These are phyloP conservation scores for Ascochyta pisi DNA, from an alignment of 2,329 filamentous ascomycete genomes.

Conservation along the genomic window DNA sequence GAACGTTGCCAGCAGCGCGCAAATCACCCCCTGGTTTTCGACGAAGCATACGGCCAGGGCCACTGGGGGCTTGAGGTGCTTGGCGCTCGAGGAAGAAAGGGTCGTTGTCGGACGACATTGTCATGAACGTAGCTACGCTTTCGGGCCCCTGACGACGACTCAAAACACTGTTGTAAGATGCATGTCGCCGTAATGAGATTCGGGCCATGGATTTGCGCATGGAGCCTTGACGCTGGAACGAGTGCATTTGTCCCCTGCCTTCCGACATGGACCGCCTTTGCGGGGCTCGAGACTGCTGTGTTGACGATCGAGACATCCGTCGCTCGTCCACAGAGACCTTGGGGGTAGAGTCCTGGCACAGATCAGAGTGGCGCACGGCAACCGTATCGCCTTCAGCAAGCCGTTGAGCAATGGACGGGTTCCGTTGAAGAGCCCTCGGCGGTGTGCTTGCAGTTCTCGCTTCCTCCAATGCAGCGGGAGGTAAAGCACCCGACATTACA, in stretches of 20 bases:
- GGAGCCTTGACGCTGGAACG: constrained; percentile 44
- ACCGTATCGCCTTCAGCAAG: constrained; percentile 19
- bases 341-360: constrained; percentile 25
- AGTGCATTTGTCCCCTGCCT: constrained; percentile 42
- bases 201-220: constrained; percentile 35
- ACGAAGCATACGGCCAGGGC: constrained; percentile 51
- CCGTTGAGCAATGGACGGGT: constrained; percentile 28
- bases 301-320: constrained; percentile 27
- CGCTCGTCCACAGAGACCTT: constrained; percentile 21
- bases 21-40: constrained; percentile 58
- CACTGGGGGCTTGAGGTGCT: constrained; percentile 27
- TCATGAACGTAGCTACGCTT: constrained; percentile 65
- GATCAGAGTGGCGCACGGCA: constrained; percentile 27
- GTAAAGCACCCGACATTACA: constrained; percentile 61
- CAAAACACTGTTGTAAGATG: constrained; percentile 66
- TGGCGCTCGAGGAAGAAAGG: constrained; percentile 49
- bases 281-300: constrained; percentile 26
- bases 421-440: constrained; percentile 15
- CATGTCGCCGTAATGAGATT: constrained; percentile 60
- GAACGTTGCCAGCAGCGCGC: constrained; percentile 54
- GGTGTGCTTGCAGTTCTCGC: constrained; percentile 2
- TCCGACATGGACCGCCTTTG: constrained; percentile 42
- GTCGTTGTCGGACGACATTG: constrained; percentile 52
- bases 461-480: constrained; percentile 20
- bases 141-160: constrained; percentile 59